Percentiles rank a stretch among this genome's conserved stretches.
Conservation (phyloP, 129 eudicot genomes). For the Pseudognaphalium luteoalbum region DNA sequence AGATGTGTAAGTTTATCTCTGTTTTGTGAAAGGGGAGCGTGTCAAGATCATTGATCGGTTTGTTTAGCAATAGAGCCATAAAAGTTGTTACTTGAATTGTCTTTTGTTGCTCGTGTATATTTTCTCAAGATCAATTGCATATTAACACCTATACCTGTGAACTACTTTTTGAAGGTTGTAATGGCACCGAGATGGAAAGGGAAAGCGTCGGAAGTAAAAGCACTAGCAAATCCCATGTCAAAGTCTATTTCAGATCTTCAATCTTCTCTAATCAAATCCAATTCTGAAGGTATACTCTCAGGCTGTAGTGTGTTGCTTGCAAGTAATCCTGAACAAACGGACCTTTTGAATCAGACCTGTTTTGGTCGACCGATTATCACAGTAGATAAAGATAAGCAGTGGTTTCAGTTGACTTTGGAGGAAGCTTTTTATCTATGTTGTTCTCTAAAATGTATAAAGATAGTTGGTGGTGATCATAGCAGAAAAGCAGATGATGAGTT, state of each 20-base stretch:
- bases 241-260: slow-evolving; percentile 45
- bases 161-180: slow-evolving; percentile 26
- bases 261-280: slow-evolving; percentile 47
- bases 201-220: slow-evolving; percentile 64
- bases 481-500: slow-evolving; percentile 41
- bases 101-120: too few relatives aligned
- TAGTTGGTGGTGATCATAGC: slow-evolving; percentile 31
- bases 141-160: not conserved
- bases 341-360: slow-evolving; percentile 62
- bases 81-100: not conserved
- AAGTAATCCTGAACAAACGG: slow-evolving; percentile 53
- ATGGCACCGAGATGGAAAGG: slow-evolving; percentile 94
- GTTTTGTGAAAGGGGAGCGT: too few relatives aligned
- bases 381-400: slow-evolving; percentile 56
- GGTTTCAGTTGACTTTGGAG: slow-evolving; percentile 65
- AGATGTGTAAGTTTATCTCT: too few relatives aligned
- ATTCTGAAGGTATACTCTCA: slow-evolving; percentile 53
- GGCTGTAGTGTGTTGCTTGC: slow-evolving; percentile 52
- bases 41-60: not conserved
- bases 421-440: slow-evolving; percentile 66
- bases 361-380: slow-evolving; percentile 67
- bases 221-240: slow-evolving; percentile 77
- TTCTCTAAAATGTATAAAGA: slow-evolving; percentile 48
- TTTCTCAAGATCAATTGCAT: too few relatives aligned
- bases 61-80: not conserved